A percentile compares a stretch with the other conserved stretches of the same genome.
phyloP scores from a whole-genome alignment of 352 stramenopile species.

The Phytophthora foliorum region DNA sequence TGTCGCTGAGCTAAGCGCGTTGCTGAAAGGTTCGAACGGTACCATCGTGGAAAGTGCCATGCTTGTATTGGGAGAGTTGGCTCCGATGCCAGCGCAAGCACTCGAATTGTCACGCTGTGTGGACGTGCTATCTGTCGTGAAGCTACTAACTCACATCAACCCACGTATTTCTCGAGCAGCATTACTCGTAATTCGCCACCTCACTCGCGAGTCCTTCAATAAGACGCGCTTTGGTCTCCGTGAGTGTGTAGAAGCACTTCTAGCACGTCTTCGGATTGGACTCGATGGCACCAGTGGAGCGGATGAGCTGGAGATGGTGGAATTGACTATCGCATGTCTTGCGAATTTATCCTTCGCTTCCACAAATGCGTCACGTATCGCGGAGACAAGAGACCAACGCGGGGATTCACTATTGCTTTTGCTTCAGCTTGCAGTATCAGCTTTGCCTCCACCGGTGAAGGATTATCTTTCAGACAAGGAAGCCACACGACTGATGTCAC shows the following conservation, averaged over 20 bases:
- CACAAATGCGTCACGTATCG: conserved; percentile 57
- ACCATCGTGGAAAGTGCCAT: conserved; percentile 79
- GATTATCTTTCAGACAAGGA: conserved; percentile 62
- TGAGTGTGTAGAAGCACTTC: conserved; percentile 64
- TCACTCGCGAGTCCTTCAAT: conserved; percentile 86
- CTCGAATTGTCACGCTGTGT: conserved; percentile 80
- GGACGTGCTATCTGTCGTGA: conserved; percentile 68
- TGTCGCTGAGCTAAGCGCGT: conserved; percentile 61
- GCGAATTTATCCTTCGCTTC: conserved; percentile 74
- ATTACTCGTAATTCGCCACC: conserved; percentile 60
- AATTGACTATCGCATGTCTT: conserved; percentile 68
- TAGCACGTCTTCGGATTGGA: conserved; percentile 48
- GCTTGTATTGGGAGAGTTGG: conserved; percentile 78
- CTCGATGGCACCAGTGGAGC: conserved; percentile 36
- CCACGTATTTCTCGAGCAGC: conserved; percentile 63
- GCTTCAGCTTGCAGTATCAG: conserved; percentile 57
- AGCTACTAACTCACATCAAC: conserved; percentile 72
- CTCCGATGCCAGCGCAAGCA: conserved; percentile 62
- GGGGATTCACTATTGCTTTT: conserved; percentile 49
- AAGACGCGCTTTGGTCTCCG: conserved; percentile 75
- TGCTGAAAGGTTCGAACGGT: conserved; percentile 71
- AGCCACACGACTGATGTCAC: conserved; percentile 17
- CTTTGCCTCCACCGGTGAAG: conserved; percentile 43
- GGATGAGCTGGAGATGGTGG: conserved; percentile 72
- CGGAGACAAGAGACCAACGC: conserved; percentile 29